phyloP scores from a whole-genome alignment of 2,329 filamentous ascomycete genomes.

The Neofusicoccum ribis region DNA sequence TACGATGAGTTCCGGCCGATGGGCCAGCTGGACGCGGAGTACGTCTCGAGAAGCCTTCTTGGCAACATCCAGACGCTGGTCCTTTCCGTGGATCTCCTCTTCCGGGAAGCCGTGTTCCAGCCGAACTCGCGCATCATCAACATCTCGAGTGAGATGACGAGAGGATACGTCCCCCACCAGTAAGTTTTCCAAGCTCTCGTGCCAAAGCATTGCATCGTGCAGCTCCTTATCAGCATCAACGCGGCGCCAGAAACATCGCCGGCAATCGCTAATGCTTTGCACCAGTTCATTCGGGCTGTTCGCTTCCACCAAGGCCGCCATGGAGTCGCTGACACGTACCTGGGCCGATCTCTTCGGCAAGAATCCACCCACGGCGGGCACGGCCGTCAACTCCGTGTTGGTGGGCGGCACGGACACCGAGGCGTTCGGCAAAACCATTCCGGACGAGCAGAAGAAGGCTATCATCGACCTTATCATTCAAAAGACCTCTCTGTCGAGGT shows the following conservation, averaged over 20 bases:
- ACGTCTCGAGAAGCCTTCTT: constrained; percentile 24
- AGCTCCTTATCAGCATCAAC: no score
- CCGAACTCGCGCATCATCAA: constrained; percentile 27
- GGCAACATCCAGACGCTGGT: constrained; percentile 29
- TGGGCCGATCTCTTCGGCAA: constrained; percentile 30
- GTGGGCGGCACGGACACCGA: constrained; percentile 33
- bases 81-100: constrained; percentile 28
- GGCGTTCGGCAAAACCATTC: constrained; percentile 18
- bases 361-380: constrained; percentile 23
- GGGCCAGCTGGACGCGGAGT: constrained; percentile 21
- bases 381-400: constrained; percentile 32
- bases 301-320: constrained; percentile 25
- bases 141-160: constrained; percentile 26
- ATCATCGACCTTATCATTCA: neutral
- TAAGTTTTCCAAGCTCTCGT: neutral
- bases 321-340: constrained; percentile 26
- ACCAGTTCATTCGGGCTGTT: constrained; percentile 12
- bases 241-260: no score
- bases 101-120: constrained; percentile 23
- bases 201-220: no score
- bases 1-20: constrained; percentile 21
- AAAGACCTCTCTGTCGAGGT: constrained; percentile 27
- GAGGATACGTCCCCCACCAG: constrained; percentile 16
- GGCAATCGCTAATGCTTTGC: constrained; percentile 19
- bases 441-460: neutral